Percentiles rank a stretch among this genome's conserved stretches.
Conservation (phyloP, 768 basidiomycete genomes). For the Amanita jacksonii region DNA sequence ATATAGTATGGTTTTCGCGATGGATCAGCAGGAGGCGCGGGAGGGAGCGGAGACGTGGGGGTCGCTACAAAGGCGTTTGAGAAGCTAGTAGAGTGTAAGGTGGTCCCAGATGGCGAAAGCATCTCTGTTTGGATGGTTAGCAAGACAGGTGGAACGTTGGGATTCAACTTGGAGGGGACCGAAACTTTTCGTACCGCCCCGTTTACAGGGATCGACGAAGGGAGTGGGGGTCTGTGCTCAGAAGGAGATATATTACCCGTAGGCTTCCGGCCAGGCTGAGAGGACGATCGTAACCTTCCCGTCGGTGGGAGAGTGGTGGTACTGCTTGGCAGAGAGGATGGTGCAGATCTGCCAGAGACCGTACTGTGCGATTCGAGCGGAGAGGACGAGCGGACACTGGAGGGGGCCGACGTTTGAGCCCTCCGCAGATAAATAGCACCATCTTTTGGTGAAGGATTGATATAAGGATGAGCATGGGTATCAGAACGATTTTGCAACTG, state of each 20-base stretch:
- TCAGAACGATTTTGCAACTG: slow-evolving; percentile 33
- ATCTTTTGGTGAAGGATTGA: slow-evolving; percentile 49
- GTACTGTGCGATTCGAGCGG: slow-evolving; percentile 30
- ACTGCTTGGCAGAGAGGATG: slow-evolving; percentile 36
- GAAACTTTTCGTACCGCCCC: slow-evolving; percentile 50
- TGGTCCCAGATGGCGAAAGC: slow-evolving; percentile 18
- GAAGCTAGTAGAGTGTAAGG: slow-evolving; percentile 37
- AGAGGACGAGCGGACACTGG: slow-evolving; percentile 43
- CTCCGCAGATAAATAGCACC: slow-evolving; percentile 66
- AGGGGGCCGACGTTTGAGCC: slow-evolving; percentile 54
- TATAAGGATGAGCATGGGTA: slow-evolving; percentile 29
- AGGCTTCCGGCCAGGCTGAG: slow-evolving; percentile 70
- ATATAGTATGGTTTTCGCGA: slow-evolving; percentile 84
- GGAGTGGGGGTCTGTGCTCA: slow-evolving; percentile 47
- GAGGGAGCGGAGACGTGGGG: slow-evolving; percentile 72
- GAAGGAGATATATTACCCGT: slow-evolving; percentile 46
- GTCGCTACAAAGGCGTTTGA: slow-evolving; percentile 56
- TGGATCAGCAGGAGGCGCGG: slow-evolving; percentile 59
- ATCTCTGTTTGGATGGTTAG: slow-evolving; percentile 44
- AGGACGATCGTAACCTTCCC: slow-evolving; percentile 56
- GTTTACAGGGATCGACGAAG: slow-evolving; percentile 27
- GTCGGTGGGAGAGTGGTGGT: slow-evolving; percentile 24
- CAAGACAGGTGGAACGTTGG: slow-evolving; percentile 34
- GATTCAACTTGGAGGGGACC: slow-evolving; percentile 49
- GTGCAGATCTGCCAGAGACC: slow-evolving; percentile 10